These are phyloP conservation scores for Nemania diffusa DNA, from an alignment of 2,329 filamentous ascomycete species.

Conservation along the genomic window DNA sequence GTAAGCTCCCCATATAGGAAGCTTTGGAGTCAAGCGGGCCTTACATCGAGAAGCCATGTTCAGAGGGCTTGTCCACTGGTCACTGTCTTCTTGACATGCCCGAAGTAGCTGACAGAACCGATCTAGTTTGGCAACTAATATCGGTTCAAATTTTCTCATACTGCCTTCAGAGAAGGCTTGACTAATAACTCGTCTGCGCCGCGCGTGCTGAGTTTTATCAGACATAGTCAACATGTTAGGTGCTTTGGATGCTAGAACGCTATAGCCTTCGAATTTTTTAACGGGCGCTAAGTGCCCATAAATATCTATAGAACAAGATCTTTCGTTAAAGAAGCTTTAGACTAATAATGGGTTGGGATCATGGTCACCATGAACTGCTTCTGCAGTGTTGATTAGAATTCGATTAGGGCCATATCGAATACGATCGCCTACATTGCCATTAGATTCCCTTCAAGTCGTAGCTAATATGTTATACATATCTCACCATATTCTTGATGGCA, in stretches of 20 bases:
- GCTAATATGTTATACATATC: not conserved
- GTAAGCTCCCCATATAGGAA: not conserved
- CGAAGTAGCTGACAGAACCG: not conserved
- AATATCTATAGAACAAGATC: not conserved
- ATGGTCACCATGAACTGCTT: slow-evolving; percentile 4
- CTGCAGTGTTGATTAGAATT: not conserved
- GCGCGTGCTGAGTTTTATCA: not conserved
- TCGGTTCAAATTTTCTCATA: not conserved
- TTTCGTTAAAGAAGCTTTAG: not conserved
- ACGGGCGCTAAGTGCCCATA: not conserved
- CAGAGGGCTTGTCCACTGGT: not conserved
- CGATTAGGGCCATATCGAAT: slow-evolving; percentile 14
- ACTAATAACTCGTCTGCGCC: slow-evolving; percentile 6
- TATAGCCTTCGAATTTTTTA: not conserved
- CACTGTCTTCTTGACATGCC: not conserved
- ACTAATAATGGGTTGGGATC: not conserved
- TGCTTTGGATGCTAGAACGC: not conserved
- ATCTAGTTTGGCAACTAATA: not conserved
- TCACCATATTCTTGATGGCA: slow-evolving; percentile 16
- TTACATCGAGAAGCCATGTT: not conserved
- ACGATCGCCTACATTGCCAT: not conserved
- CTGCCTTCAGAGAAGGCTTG: not conserved
- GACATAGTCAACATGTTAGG: slow-evolving; percentile 8
- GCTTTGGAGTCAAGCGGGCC: not conserved
- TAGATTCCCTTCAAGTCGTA: not conserved